phyloP scores from a whole-genome alignment of 2,329 filamentous ascomycete species.

The Grosmannia serpens region DNA sequence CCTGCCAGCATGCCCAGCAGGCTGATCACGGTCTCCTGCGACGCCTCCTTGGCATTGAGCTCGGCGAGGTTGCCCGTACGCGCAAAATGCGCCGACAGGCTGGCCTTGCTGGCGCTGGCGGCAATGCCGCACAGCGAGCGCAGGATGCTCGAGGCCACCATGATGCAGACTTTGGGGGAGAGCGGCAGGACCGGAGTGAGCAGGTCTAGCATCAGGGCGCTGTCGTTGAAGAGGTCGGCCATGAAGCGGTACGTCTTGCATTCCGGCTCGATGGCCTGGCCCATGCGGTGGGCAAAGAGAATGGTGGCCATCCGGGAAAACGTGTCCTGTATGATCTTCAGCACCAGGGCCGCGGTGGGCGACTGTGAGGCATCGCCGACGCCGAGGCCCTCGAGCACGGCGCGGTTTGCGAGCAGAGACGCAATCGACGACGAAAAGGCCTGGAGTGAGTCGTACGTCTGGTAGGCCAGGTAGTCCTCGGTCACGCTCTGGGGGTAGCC shows the following conservation, averaged over 20 bases:
- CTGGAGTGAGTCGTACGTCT: slow-evolving; percentile 63
- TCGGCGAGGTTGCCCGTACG: slow-evolving; percentile 78
- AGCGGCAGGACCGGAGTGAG: slow-evolving; percentile 61
- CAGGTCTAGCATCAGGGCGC: slow-evolving; percentile 75
- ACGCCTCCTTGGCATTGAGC: slow-evolving; percentile 88
- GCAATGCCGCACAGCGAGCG: slow-evolving; percentile 73
- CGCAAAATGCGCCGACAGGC: slow-evolving; percentile 85
- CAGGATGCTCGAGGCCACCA: slow-evolving; percentile 39
- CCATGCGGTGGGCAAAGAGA: slow-evolving; percentile 70
- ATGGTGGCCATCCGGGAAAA: slow-evolving; percentile 77
- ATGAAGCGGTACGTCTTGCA: slow-evolving; percentile 83
- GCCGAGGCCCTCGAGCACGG: slow-evolving; percentile 68
- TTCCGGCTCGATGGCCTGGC: slow-evolving; percentile 75
- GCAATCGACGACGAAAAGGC: slow-evolving; percentile 78
- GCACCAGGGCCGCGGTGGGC: slow-evolving; percentile 67
- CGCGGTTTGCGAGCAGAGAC: slow-evolving; percentile 66
- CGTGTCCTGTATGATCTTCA: slow-evolving; percentile 73
- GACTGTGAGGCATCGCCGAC: slow-evolving; percentile 72
- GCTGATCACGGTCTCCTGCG: slow-evolving; percentile 88
- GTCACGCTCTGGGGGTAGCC: slow-evolving; percentile 86
- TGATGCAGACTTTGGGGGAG: slow-evolving; percentile 34
- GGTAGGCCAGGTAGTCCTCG: slow-evolving; percentile 69
- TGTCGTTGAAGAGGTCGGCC: slow-evolving; percentile 81
- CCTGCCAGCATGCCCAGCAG: slow-evolving; percentile 78
- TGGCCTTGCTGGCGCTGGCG: slow-evolving; percentile 81